Evolutionary conservation across 2,329 filamentous ascomycete species (phyloP), one percentile per base, ranked within the genome.

Genomic region (Ceratocystis diversiconidia): DNA sequence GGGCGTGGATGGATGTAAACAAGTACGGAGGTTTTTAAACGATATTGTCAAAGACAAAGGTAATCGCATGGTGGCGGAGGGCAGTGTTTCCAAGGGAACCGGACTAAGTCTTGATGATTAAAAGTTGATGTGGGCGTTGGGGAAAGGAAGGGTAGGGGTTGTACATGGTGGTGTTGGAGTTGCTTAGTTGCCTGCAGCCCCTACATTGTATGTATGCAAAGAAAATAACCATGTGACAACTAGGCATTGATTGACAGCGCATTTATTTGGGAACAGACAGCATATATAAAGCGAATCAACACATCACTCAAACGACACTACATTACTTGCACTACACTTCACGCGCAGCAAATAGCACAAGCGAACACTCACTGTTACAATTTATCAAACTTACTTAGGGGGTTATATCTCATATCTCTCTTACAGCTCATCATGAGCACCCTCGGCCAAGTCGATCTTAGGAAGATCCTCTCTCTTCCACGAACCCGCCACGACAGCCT

Each of bases 401-500:
- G 22, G 30, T 43, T 17, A 30, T 32, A 3, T 8, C 10, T 32
- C 17, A 1, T 36, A 17, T 30, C 25, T 17, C 28, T 36, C 5
- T 50, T n/a, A 68, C 52, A 68, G 43, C 55, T 67, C 61, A 71
- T 71, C 12, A 76, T 71, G 19, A 75, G 71, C 70, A 78, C 74
- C 10, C 28, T 36, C 44, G 17, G 77, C 76, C 41, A 87, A 72
- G 55, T 89, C 71, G 1, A 79, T 82, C 67, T 82, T 80, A 0
- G 89, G 88, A 52, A 94, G 74, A 76, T 86, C 89, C 71, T 85
- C 81, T 80, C 92, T 96, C 67, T 82, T 77, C 1, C 90, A 88
- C 73, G 97, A 92, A 63, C 92, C 90, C 79, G 99, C 82, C 46
- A 90, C 86, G 68, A 97, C 90, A n/a, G 84, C 81, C 72, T 99